Conservation (phyloP, 2,329 filamentous ascomycete genomes). For the Dothistroma pini region DNA sequence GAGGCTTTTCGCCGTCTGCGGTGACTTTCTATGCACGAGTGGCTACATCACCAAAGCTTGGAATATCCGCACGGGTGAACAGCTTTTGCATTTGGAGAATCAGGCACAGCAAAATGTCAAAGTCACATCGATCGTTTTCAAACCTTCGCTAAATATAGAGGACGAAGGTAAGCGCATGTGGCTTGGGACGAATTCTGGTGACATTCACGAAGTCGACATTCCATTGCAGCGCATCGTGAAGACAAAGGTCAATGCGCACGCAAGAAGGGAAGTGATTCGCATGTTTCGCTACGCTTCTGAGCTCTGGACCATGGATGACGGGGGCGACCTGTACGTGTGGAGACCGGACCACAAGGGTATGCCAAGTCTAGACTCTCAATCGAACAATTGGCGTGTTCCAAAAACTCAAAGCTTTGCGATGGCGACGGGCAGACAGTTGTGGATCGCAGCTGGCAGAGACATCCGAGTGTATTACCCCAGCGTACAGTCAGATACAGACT, state of each 20-base stretch:
- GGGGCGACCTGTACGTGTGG: slow-evolving; percentile 84
- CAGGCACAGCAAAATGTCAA: slow-evolving; percentile 69
- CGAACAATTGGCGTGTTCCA: slow-evolving; percentile 72
- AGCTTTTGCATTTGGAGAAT: slow-evolving; percentile 75
- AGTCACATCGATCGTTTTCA: slow-evolving; percentile 78
- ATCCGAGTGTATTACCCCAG: slow-evolving; percentile 79
- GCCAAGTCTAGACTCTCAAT: slow-evolving; percentile 70
- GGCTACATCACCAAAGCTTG: slow-evolving; percentile 85
- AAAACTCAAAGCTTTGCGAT: slow-evolving; percentile 85
- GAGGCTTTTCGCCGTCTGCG: slow-evolving; percentile 80
- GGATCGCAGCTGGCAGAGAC: slow-evolving; percentile 84
- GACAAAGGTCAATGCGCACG: slow-evolving; percentile 69
- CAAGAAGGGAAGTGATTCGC: slow-evolving; percentile 72
- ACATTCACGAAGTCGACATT: slow-evolving; percentile 86
- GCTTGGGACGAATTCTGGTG: slow-evolving; percentile 85
- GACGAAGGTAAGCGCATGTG: slow-evolving; percentile 80
- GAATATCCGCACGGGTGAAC: slow-evolving; percentile 77
- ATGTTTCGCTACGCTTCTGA: slow-evolving; percentile 85
- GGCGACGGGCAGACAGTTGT: slow-evolving; percentile 77
- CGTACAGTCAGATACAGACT: slow-evolving; percentile 62
- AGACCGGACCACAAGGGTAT: slow-evolving; percentile 67
- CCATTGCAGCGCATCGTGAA: slow-evolving; percentile 65
- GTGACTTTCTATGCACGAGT: slow-evolving; percentile 79
- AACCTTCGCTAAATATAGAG: slow-evolving; percentile 71
- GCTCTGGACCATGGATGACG: slow-evolving; percentile 91